Percentiles rank a stretch among this genome's conserved stretches.
These are phyloP conservation scores for Aureobasidium namibiae DNA, from an alignment of 2,329 filamentous ascomycete species.

Conservation along the genomic window DNA sequence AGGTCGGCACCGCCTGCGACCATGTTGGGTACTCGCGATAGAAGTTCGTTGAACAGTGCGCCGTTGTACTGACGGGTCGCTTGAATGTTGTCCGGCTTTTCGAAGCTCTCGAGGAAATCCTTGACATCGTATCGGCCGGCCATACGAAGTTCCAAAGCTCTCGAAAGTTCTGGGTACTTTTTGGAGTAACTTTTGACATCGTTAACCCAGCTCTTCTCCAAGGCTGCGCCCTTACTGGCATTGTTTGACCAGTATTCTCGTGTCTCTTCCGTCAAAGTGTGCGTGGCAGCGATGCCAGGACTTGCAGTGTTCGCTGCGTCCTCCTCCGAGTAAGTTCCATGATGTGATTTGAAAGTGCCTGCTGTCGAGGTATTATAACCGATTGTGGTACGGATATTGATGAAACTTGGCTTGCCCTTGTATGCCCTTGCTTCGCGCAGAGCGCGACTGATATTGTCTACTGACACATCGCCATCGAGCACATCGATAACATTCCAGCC, in stretches of 20 bases:
- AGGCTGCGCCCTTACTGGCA: neutral
- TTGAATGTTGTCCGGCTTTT: neutral
- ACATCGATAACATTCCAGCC: conserved; percentile 51
- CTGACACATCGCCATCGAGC: conserved; percentile 44
- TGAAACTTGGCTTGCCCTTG: conserved; percentile 45
- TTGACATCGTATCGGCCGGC: neutral
- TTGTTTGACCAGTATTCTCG: neutral
- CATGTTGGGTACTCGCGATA: neutral
- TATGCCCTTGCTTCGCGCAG: conserved; percentile 38
- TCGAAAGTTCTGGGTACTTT: conserved; percentile 36
- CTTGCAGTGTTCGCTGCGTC: conserved; percentile 1
- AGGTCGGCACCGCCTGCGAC: conserved; percentile 16
- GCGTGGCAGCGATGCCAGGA: neutral
- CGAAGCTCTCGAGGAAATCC: neutral
- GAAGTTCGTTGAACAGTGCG: neutral
- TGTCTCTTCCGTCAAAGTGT: neutral
- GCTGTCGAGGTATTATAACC: conserved; percentile 41
- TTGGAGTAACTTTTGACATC: conserved; percentile 32
- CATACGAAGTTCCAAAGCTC: conserved; percentile 30
- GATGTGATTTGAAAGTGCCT: conserved; percentile 23
- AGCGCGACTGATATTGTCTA: conserved; percentile 40
- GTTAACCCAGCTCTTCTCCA: conserved; percentile 34
- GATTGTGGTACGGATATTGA: conserved; percentile 52
- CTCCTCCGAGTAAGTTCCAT: conserved; percentile 15
- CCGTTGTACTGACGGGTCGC: conserved; percentile 10